Evolutionary conservation across 2,329 filamentous ascomycete species (phyloP).

Genomic region (Alternaria gansuensis): DNA sequence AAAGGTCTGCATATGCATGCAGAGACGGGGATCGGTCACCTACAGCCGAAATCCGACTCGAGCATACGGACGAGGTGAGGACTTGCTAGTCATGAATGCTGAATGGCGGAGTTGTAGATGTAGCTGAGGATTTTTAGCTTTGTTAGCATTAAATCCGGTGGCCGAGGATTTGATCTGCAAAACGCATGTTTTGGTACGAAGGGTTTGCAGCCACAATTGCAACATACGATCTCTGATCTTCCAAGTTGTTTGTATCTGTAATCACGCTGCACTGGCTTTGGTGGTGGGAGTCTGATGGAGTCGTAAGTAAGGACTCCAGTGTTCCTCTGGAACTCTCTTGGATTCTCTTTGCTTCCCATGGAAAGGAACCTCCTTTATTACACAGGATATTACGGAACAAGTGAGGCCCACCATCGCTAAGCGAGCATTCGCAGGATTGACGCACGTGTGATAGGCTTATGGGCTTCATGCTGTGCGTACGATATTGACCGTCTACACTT

Average conservation of each 20-base stretch:
- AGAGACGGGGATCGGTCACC: slow-evolving; percentile 9
- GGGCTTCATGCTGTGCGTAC: slow-evolving; percentile 3
- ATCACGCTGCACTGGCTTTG: background rate
- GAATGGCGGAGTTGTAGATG: no score
- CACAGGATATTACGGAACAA: background rate
- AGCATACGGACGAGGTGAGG: no score
- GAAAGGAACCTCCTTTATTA: background rate
- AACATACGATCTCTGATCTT: background rate
- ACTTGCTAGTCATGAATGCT: no score
- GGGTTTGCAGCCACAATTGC: background rate
- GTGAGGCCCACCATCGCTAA: background rate
- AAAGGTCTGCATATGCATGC: slow-evolving; percentile 11
- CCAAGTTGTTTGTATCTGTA: background rate
- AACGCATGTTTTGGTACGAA: background rate
- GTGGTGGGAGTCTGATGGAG: background rate
- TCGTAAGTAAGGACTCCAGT: background rate
- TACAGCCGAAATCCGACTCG: slow-evolving; percentile 5
- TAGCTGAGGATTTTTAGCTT: background rate
- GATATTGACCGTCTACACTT: background rate
- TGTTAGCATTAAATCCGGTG: background rate
- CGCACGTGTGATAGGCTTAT: background rate
- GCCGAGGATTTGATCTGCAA: background rate
- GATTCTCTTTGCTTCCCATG: background rate
- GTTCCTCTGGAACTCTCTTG: no score
- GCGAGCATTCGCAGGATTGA: background rate